Percentiles rank a stretch among this genome's conserved stretches.
phyloP scores from a whole-genome alignment of 805 yeast species.

The Zygosaccharomyces gambellarensis region DNA sequence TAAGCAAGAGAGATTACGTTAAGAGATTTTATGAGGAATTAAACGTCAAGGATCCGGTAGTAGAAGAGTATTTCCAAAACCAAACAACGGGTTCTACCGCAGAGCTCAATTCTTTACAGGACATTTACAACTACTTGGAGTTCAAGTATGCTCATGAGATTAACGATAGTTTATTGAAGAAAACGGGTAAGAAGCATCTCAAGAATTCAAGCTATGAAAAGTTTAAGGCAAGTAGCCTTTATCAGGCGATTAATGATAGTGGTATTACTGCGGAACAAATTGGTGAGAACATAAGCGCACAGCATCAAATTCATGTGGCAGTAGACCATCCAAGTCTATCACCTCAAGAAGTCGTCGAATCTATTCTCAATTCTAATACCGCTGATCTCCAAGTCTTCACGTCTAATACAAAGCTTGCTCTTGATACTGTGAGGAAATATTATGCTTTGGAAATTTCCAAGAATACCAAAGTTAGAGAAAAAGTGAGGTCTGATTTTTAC shows the following conservation, averaged over 20 bases:
- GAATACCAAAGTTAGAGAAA: conserved; percentile 73
- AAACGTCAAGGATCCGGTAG: conserved; percentile 52
- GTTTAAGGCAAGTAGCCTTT: conserved; percentile 58
- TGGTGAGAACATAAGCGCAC: conserved; percentile 73
- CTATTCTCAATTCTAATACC: conserved; percentile 33
- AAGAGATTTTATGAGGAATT: conserved; percentile 52
- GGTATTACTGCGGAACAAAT: conserved; percentile 78
- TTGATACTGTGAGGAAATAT: conserved; percentile 67
- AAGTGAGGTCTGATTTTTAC: conserved; percentile 58
- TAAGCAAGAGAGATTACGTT: conserved; percentile 66
- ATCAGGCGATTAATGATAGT: conserved; percentile 59
- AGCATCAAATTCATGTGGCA: conserved; percentile 63
- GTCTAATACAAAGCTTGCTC: conserved; percentile 51
- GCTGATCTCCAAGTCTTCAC: conserved; percentile 40
- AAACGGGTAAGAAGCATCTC: conserved; percentile 48
- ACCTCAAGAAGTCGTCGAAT: conserved; percentile 58
- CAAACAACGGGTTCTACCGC: conserved; percentile 55
- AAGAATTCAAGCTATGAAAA: conserved; percentile 62
- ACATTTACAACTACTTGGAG: conserved; percentile 74
- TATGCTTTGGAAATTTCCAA: conserved; percentile 76
- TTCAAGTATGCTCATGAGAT: conserved; percentile 54
- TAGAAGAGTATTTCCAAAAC: conserved; percentile 49
- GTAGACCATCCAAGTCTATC: conserved; percentile 54
- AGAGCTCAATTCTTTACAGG: conserved; percentile 62
- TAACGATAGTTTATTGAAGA: conserved; percentile 33